Percentiles rank a stretch among this genome's conserved stretches.
Conservation (phyloP, 1,139 yeast genomes). For the Debaryomyces robertsiae region DNA sequence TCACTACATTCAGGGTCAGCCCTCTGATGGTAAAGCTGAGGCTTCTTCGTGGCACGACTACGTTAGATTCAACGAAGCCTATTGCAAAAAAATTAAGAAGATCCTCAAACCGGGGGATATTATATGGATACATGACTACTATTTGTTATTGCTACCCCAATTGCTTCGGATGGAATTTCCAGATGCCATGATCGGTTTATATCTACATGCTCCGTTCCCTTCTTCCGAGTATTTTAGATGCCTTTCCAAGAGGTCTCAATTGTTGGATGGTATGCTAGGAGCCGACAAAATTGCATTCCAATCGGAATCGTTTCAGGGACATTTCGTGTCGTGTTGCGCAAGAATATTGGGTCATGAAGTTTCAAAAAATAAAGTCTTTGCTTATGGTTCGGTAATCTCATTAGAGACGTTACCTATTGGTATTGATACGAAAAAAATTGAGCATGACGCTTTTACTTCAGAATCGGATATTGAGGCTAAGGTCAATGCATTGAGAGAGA, state of each 20-base stretch:
- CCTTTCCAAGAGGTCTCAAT: constrained; percentile 75
- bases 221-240: constrained; percentile 94
- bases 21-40: constrained; percentile 67
- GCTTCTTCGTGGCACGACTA: constrained; percentile 89
- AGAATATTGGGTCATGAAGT: constrained; percentile 76
- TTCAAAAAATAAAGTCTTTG: constrained; percentile 58
- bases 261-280: constrained; percentile 89
- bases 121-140: constrained; percentile 95
- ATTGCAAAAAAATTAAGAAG: constrained; percentile 71
- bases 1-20: constrained; percentile 82
- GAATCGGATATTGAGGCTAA: constrained; percentile 35
- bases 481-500: constrained; percentile 54
- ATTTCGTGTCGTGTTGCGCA: constrained; percentile 86
- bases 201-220: constrained; percentile 90
- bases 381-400: constrained; percentile 75
- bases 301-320: constrained; percentile 82
- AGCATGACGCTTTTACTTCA: constrained; percentile 54
- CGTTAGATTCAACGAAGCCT: constrained; percentile 86
- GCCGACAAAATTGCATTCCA: constrained; percentile 87
- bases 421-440: constrained; percentile 68
- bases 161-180: constrained; percentile 81
- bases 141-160: constrained; percentile 81
- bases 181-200: constrained; percentile 79
- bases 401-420: constrained; percentile 85
- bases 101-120: constrained; percentile 88